Evolutionary conservation across 352 stramenopile species (phyloP).

Genomic region (Phytopythium aichiense): DNA sequence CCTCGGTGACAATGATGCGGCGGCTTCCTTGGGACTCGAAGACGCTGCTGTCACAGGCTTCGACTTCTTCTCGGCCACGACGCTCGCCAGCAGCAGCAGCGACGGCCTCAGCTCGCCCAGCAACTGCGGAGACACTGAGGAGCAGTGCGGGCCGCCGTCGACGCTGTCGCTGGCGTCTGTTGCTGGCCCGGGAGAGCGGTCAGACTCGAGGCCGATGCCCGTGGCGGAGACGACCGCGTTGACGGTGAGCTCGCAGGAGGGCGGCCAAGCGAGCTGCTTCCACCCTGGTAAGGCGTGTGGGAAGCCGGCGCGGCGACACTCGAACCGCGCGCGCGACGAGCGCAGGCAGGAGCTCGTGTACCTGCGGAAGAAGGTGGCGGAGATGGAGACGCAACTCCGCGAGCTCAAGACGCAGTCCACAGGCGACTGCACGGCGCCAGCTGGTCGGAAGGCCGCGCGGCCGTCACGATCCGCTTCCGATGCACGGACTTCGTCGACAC

Average conservation of each 20-base stretch:
- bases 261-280: not conserved
- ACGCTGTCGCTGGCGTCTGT: not conserved
- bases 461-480: not conserved
- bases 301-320: slow-evolving; percentile 26
- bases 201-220: not conserved
- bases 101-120: not conserved
- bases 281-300: not conserved
- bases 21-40: not conserved
- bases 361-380: slow-evolving; percentile 30
- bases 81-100: not conserved
- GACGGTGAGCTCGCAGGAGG: not conserved
- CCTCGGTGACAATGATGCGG: slow-evolving; percentile 10
- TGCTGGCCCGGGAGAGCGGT: not conserved
- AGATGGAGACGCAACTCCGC: slow-evolving; percentile 28
- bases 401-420: slow-evolving; percentile 21
- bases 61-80: not conserved
- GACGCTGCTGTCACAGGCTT: not conserved
- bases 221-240: not conserved
- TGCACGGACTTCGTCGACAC: slow-evolving; percentile 8
- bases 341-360: slow-evolving; percentile 31
- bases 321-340: slow-evolving; percentile 25
- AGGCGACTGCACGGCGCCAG: not conserved
- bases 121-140: not conserved
- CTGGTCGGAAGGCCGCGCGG: slow-evolving; percentile 11
- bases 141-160: not conserved